Conservation (phyloP, 2,329 filamentous ascomycete genomes). For the Neobulgaria alba region DNA sequence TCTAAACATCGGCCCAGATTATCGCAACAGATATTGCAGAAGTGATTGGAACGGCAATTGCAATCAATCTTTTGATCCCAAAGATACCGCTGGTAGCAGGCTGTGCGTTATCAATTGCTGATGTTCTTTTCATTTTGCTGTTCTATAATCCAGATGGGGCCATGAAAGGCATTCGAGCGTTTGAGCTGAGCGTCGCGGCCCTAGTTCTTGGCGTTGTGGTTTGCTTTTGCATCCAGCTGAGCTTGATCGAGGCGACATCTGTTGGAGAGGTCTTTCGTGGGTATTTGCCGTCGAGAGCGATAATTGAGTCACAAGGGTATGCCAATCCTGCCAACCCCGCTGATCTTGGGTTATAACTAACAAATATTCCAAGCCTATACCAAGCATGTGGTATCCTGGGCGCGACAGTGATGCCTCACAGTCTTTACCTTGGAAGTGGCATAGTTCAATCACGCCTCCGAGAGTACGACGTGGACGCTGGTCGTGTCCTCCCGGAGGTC, state of each 20-base stretch:
- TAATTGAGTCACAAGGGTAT: constrained; percentile 48
- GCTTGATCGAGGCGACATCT: constrained; percentile 46
- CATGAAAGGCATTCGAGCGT: constrained; percentile 51
- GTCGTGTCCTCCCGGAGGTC: constrained; percentile 34
- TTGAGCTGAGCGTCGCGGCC: constrained; percentile 54
- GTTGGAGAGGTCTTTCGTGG: constrained; percentile 54
- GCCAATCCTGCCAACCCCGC: background rate
- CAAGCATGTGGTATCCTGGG: constrained; percentile 70
- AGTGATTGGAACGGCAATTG: constrained; percentile 61
- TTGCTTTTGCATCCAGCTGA: constrained; percentile 63
- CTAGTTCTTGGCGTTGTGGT: constrained; percentile 61
- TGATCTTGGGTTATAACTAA: too few species aligned
- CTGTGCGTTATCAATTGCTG: constrained; percentile 58
- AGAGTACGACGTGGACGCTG: constrained; percentile 52
- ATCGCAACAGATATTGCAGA: constrained; percentile 52
- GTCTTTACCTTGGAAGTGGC: constrained; percentile 59
- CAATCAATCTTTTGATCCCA: constrained; percentile 56
- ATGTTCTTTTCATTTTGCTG: constrained; percentile 58
- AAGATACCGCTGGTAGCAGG: constrained; percentile 58
- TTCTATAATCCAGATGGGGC: constrained; percentile 53
- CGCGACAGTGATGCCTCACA: constrained; percentile 67
- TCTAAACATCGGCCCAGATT: constrained; percentile 29
- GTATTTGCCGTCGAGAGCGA: constrained; percentile 51
- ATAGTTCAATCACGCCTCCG: constrained; percentile 59
- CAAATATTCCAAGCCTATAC: constrained; percentile 40